These are phyloP conservation scores for Melastoma malabathricum DNA, from an alignment of 345 rosid genomes.

Conservation along the genomic window DNA sequence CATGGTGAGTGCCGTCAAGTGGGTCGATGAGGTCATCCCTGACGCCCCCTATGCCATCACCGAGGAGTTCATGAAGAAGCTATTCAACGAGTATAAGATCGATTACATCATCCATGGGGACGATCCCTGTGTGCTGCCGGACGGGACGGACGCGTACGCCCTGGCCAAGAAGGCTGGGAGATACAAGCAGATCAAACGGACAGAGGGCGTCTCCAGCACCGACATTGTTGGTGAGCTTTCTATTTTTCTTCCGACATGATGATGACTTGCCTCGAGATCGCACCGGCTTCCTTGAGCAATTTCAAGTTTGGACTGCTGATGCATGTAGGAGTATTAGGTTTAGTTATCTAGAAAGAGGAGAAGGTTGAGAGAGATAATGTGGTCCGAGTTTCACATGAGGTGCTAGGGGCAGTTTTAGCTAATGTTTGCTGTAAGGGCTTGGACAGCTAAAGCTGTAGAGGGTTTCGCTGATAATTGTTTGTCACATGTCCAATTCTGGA, in stretches of 20 bases:
- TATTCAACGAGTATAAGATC: conserved; percentile 50
- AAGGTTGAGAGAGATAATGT: too few relatives aligned
- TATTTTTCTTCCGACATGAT: background rate
- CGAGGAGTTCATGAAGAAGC: conserved; percentile 58
- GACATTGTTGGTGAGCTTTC: conserved; percentile 50
- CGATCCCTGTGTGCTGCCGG: conserved; percentile 73
- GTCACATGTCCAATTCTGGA: background rate
- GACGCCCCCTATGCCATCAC: conserved; percentile 76
- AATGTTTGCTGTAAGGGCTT: too few relatives aligned
- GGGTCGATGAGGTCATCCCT: conserved; percentile 68
- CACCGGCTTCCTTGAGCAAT: too few relatives aligned
- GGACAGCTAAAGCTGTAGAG: too few relatives aligned
- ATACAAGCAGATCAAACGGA: conserved; percentile 73
- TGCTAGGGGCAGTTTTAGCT: too few relatives aligned
- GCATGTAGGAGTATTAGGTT: too few relatives aligned
- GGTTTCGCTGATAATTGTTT: background rate
- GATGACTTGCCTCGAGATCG: too few relatives aligned
- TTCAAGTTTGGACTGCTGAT: too few relatives aligned
- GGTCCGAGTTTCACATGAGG: too few relatives aligned
- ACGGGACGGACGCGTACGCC: conserved; percentile 67
- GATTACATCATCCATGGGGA: conserved; percentile 74
- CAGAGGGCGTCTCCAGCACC: conserved; percentile 77
- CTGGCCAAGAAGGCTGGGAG: conserved; percentile 72
- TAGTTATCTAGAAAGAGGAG: too few relatives aligned
- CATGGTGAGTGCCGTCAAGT: conserved; percentile 62